A percentile compares a stretch with the other conserved stretches of the same genome.
Evolutionary conservation across 2,329 filamentous ascomycete genomes (phyloP).

Genomic region (Neonectria ditissima): DNA sequence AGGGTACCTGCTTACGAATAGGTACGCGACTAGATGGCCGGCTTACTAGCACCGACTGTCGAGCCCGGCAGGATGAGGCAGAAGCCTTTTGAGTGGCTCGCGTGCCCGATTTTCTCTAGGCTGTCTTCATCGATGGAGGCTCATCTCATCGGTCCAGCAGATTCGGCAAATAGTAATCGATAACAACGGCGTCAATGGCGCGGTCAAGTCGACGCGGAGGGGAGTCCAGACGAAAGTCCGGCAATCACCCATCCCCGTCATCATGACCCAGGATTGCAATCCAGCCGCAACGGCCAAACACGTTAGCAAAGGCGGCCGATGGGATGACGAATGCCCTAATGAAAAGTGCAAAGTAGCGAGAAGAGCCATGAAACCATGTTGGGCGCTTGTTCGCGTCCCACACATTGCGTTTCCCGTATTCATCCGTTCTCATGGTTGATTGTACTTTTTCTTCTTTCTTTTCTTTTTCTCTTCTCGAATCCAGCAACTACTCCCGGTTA

Average conservation of each 20-base stretch:
- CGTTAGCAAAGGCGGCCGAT: constrained; percentile 13
- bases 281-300: constrained; percentile 18
- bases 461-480: constrained; percentile 37
- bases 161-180: constrained; percentile 36
- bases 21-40: background rate
- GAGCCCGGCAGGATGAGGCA: background rate
- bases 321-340: constrained; percentile 23
- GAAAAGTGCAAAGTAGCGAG: constrained; percentile 7
- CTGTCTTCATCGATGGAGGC: constrained; percentile 15
- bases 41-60: constrained; percentile 8
- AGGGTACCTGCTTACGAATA: background rate
- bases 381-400: constrained; percentile 22
- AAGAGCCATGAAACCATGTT: constrained; percentile 6
- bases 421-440: constrained; percentile 21
- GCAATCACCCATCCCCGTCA: constrained; percentile 22
- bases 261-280: constrained; percentile 29
- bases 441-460: constrained; percentile 30
- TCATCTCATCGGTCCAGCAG: constrained; percentile 27
- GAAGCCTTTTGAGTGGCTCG: constrained; percentile 16
- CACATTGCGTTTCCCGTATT: constrained; percentile 35
- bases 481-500: constrained; percentile 8
- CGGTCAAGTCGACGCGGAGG: constrained; percentile 28
- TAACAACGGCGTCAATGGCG: constrained; percentile 37
- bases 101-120: constrained; percentile 10
- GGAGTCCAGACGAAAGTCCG: constrained; percentile 28